These are phyloP conservation scores for Pleurotus ostreatus DNA, from an alignment of 768 basidiomycete species.

Conservation along the genomic window DNA sequence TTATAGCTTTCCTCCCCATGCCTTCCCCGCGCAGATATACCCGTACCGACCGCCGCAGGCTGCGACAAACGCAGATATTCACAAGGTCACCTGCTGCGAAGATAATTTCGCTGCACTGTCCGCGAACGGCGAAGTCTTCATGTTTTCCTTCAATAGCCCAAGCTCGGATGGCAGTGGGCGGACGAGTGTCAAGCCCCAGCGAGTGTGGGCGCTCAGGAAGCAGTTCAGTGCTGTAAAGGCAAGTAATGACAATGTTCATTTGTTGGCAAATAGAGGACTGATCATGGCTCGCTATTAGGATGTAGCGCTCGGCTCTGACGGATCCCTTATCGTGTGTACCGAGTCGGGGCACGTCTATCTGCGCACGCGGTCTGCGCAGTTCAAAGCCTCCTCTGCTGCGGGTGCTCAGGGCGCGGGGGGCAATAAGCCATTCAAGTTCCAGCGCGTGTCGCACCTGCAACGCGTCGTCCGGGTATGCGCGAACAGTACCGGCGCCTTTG, in stretches of 20 bases:
- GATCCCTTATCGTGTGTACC: slow-evolving; percentile 88
- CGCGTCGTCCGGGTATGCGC: slow-evolving; percentile 82
- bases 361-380: slow-evolving; percentile 53
- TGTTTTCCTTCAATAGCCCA: slow-evolving; percentile 48
- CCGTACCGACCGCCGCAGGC: slow-evolving; percentile 84
- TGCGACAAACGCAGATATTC: slow-evolving; percentile 62
- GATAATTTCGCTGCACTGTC: slow-evolving; percentile 81
- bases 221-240: slow-evolving; percentile 82
- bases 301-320: slow-evolving; percentile 84
- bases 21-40: slow-evolving; percentile 71
- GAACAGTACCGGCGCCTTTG: slow-evolving; percentile 86
- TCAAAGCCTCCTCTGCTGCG: slow-evolving; percentile 14
- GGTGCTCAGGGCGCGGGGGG: slow-evolving; percentile 11
- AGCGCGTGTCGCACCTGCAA: slow-evolving; percentile 76
- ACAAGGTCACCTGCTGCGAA: slow-evolving; percentile 77
- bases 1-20: slow-evolving; percentile 67
- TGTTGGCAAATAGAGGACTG: background rate
- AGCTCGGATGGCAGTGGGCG: slow-evolving; percentile 24
- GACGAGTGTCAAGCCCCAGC: slow-evolving; percentile 69
- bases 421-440: slow-evolving; percentile 68
- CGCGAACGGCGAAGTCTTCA: slow-evolving; percentile 87
- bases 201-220: slow-evolving; percentile 86
- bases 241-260: slow-evolving; percentile 19
- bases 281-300: slow-evolving; percentile 43
- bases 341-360: slow-evolving; percentile 93